Evolutionary conservation across 2,329 filamentous ascomycete species (phyloP).

Genomic region (Botryotinia narcissicola): DNA sequence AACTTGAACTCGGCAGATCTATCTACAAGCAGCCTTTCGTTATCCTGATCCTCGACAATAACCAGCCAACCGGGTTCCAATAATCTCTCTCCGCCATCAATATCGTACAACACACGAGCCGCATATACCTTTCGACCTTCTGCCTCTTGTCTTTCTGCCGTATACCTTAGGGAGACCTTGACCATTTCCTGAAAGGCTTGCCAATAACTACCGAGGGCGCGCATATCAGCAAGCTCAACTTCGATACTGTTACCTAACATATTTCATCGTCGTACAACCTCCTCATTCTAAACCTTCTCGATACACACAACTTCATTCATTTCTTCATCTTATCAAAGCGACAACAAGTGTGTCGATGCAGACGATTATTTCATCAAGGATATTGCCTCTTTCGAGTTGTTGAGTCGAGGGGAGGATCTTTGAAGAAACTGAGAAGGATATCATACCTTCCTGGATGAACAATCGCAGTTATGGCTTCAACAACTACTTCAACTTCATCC

Average conservation of each 20-base stretch:
- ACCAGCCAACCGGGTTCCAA: conserved; percentile 18
- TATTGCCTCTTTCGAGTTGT: conserved; percentile 40
- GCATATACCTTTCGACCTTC: neutral
- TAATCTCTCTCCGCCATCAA: conserved; percentile 3
- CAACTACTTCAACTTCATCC: conserved; percentile 41
- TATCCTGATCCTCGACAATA: conserved; percentile 17
- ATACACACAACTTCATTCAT: conserved; percentile 19
- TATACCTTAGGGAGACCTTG: neutral
- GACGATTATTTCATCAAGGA: conserved; percentile 38
- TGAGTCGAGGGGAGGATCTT: conserved; percentile 30
- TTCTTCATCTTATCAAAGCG: neutral
- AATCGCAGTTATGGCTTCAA: conserved; percentile 41
- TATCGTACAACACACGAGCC: conserved; percentile 15
- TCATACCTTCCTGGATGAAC: conserved; percentile 23
- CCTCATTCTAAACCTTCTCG: conserved; percentile 14
- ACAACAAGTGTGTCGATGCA: conserved; percentile 38
- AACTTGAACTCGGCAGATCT: conserved; percentile 15
- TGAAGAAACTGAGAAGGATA: conserved; percentile 23
- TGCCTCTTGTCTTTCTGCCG: neutral
- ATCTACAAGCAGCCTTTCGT: conserved; percentile 12
- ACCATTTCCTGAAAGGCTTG: neutral
- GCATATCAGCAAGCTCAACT: conserved; percentile 12
- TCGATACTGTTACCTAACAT: conserved; percentile 15
- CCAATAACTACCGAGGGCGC: conserved; percentile 5
- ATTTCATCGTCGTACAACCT: conserved; percentile 10